Base-by-base conservation (phyloP, 345 rosid species). In the Gossypium rotundifolium region DNA sequence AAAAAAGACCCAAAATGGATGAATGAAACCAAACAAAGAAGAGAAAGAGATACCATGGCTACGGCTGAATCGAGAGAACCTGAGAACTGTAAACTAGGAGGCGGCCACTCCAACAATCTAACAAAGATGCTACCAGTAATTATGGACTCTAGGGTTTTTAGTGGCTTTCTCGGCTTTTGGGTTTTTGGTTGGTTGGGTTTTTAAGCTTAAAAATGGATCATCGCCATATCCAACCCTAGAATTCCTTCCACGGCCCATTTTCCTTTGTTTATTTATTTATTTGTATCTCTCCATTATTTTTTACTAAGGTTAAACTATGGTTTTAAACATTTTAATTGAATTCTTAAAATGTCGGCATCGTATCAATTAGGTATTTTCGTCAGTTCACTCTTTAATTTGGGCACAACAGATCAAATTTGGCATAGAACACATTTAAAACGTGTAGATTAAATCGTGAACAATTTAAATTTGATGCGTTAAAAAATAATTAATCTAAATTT, bases 311-410 rank as follows among this genome's bases (percentile, higher is more conserved):
- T 5, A 6, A 4, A 29, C 38, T 29, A 29, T 29, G 6, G 4
- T 29, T 29, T 29, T 3, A 33, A 33, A 33, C 40, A 5, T 33
- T 33, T 5, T 5, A 33, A 33, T 33, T 33, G 7, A 33, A 5
- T 33, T 29, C 38, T 29, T 29, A 29, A 29, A 29, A 1, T 33
- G 7, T 33, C 1, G 0, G 7, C 5, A 33, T 33, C 7, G 40
- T 5, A 5, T 33, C 0, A 33, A 33, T 5, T 33, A 33, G 1
- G 1, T 33, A 5, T 0, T 33, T 5, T 0, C 1, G 0, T 5
- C 5, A 6, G 1, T 5, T 0, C 5, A 33, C 7, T 33, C 1
- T 5, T 33, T 33, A 33, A 33, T 1, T 33, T 5, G 40, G 7
- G 7, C 7, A 33, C 5, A 1, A 1, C 0, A 33, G 1, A 33